phyloP scores from a whole-genome alignment of 179 eudicot species.

The Corrigiola litoralis region DNA sequence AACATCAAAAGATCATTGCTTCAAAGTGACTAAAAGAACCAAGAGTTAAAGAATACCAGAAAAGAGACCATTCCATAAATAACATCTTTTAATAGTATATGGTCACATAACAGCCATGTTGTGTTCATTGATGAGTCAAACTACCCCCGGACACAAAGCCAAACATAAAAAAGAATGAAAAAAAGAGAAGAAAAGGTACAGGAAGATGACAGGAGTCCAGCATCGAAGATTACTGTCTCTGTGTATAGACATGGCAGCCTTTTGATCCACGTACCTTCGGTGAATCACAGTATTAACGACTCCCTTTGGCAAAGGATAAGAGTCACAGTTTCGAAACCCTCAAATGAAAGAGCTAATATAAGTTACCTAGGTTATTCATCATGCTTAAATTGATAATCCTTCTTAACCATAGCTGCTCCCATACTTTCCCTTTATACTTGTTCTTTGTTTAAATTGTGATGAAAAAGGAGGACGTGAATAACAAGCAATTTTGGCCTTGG shows the following conservation, averaged over 20 bases:
- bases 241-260: not conserved
- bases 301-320: no score
- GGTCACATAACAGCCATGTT: constrained; percentile 2
- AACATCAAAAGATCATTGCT: not conserved
- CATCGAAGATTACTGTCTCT: not conserved
- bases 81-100: no score
- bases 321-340: no score
- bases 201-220: not conserved
- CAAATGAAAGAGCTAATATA: no score
- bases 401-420: no score
- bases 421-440: no score
- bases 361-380: no score
- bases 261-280: not conserved
- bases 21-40: not conserved
- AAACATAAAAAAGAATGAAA: not conserved
- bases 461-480: no score
- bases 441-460: no score
- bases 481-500: no score
- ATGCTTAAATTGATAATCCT: no score
- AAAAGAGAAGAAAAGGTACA: not conserved
- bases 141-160: not conserved
- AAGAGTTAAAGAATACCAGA: not conserved
- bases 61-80: not conserved
- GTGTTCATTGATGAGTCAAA: not conserved
- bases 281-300: no score